phyloP scores from a whole-genome alignment of 805 yeast genomes.

The Suhomyces sp. region DNA sequence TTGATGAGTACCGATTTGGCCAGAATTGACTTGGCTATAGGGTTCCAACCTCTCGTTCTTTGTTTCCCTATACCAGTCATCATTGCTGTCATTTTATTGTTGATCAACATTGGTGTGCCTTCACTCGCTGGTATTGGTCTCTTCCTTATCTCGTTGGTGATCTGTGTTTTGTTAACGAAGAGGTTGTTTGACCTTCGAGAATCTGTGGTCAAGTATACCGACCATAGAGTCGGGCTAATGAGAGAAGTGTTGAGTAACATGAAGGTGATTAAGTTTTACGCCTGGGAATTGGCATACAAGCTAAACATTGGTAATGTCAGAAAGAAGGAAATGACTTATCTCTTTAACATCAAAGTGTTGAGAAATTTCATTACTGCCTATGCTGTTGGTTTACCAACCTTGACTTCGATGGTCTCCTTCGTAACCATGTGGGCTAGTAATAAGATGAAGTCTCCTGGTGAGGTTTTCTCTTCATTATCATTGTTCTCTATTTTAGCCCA shows the following conservation, averaged over 20 bases:
- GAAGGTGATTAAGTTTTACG: slow-evolving; percentile 45
- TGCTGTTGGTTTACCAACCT: slow-evolving; percentile 43
- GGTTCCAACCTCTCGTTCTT: slow-evolving; percentile 42
- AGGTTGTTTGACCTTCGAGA: slow-evolving; percentile 37
- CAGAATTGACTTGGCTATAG: slow-evolving; percentile 44
- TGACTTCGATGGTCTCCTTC: slow-evolving; percentile 46
- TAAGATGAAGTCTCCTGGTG: slow-evolving; percentile 34
- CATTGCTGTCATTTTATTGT: slow-evolving; percentile 36
- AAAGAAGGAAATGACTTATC: slow-evolving; percentile 37
- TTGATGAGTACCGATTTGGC: slow-evolving; percentile 45
- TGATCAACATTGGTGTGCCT: slow-evolving; percentile 38
- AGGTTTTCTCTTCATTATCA: slow-evolving; percentile 43
- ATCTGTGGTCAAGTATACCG: slow-evolving; percentile 38
- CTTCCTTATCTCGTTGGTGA: slow-evolving; percentile 33
- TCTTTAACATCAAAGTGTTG: slow-evolving; percentile 42
- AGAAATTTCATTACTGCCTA: slow-evolving; percentile 44
- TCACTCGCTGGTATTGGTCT: slow-evolving; percentile 44
- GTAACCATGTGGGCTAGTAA: slow-evolving; percentile 48
- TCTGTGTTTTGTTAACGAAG: slow-evolving; percentile 36
- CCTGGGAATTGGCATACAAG: slow-evolving; percentile 48
- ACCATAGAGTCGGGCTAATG: slow-evolving; percentile 41
- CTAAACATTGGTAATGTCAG: slow-evolving; percentile 35
- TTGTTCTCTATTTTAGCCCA: slow-evolving; percentile 45
- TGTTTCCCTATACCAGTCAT: slow-evolving; percentile 45
- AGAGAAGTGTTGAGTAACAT: slow-evolving; percentile 42